Percentiles rank a stretch among this genome's conserved stretches.
Conservation (phyloP, 768 basidiomycete species). For the Boletus sp. region DNA sequence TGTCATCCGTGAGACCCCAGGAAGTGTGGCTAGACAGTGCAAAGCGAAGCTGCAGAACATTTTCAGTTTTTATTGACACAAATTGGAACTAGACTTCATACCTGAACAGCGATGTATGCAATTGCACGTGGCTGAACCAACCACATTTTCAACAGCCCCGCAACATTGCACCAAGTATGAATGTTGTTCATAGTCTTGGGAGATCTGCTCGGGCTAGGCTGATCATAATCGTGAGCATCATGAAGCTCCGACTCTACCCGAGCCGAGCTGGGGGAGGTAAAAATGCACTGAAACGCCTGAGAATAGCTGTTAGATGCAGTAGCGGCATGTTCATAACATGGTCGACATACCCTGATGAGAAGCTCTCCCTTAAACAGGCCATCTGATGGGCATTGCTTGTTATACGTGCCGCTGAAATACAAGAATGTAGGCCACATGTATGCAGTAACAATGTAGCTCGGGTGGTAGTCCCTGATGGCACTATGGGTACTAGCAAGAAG, state of each 20-base stretch:
- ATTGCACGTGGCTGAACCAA: not conserved
- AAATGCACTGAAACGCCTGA: not conserved
- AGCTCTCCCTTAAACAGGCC: not conserved
- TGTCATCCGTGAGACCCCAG: not conserved
- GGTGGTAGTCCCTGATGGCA: not conserved
- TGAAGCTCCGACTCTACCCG: not conserved
- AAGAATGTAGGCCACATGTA: not conserved
- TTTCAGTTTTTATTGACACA: not conserved
- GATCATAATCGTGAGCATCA: not conserved
- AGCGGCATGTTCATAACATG: not conserved
- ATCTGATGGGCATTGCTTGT: not conserved
- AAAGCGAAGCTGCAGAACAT: not conserved
- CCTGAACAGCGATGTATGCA: not conserved
- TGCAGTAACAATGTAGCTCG: not conserved
- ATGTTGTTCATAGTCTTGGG: not conserved
- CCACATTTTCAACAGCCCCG: not conserved
- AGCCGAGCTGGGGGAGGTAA: not conserved
- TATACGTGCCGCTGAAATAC: not conserved
- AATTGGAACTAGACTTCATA: not conserved
- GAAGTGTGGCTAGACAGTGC: not conserved
- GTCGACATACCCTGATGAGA: not conserved
- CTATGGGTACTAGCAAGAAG: not conserved
- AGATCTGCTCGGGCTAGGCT: not conserved
- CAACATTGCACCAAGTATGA: not conserved
- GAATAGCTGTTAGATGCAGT: not conserved